phyloP scores from a whole-genome alignment of 1,284 basidiomycete genomes.

The Microbotryomycetes sp. region DNA sequence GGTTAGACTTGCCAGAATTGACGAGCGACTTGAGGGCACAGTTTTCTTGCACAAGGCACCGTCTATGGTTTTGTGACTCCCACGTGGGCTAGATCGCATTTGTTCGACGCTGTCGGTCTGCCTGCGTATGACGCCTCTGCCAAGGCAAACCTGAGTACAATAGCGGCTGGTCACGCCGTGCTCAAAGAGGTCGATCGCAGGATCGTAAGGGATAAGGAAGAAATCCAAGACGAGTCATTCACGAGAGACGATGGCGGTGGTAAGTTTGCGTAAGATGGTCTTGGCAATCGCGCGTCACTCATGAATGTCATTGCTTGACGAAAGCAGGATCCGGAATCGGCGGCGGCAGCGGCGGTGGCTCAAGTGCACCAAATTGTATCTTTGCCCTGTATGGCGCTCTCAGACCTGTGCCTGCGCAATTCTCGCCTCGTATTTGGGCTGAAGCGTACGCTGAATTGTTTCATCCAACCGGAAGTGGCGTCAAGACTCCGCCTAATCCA shows the following conservation, averaged over 20 bases:
- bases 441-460: slow-evolving; percentile 38
- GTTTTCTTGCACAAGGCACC: slow-evolving; percentile 31
- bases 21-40: neutral
- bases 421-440: slow-evolving; percentile 25
- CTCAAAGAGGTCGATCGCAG: slow-evolving; percentile 37
- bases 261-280: neutral
- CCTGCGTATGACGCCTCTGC: slow-evolving; percentile 32
- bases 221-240: slow-evolving; percentile 19
- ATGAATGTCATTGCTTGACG: neutral
- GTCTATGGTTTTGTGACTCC: slow-evolving; percentile 32
- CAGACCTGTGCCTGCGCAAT: slow-evolving; percentile 29
- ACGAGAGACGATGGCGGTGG: slow-evolving; percentile 19
- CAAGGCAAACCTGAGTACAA: slow-evolving; percentile 21
- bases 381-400: slow-evolving; percentile 41
- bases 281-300: neutral
- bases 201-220: slow-evolving; percentile 30
- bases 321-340: neutral
- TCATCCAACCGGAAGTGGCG: slow-evolving; percentile 36
- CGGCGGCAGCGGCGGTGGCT: neutral
- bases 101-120: slow-evolving; percentile 34
- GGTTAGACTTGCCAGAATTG: neutral
- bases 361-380: slow-evolving; percentile 37
- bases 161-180: slow-evolving; percentile 35
- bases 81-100: slow-evolving; percentile 11
- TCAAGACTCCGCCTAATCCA: slow-evolving; percentile 31